Percentiles rank a stretch among this genome's conserved stretches.
Evolutionary conservation across 495 filamentous ascomycete genomes (phyloP).

Genomic region (Penicillium cinerascens): DNA sequence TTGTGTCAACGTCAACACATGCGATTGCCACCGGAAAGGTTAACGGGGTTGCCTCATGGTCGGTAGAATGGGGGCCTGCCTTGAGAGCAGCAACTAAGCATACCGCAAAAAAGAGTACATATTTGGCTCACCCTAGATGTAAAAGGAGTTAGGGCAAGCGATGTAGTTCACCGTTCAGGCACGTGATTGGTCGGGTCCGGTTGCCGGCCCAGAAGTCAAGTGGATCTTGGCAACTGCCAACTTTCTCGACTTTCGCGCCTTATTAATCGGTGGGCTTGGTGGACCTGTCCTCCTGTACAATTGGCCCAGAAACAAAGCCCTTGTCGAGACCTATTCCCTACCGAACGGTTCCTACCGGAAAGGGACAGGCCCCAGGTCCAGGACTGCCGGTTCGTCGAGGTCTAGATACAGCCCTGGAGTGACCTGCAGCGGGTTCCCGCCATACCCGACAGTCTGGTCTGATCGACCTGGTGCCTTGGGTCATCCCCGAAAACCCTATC

Average conservation of each 20-base stretch:
- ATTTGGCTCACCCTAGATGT: no score
- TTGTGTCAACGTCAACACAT: not conserved
- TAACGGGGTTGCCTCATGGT: no score
- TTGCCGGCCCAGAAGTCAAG: not conserved
- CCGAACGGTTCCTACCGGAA: not conserved
- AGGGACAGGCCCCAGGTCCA: no score
- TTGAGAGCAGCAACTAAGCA: no score
- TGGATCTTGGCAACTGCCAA: not conserved
- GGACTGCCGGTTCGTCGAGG: slow-evolving; percentile 1
- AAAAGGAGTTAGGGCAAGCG: not conserved
- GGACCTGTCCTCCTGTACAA: no score
- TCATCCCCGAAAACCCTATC: slow-evolving; percentile 2
- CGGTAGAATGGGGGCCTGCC: no score
- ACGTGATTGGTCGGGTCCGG: not conserved
- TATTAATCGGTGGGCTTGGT: no score
- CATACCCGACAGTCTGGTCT: slow-evolving; percentile 21
- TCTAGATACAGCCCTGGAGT: slow-evolving; percentile 10
- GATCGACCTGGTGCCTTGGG: slow-evolving; percentile 21
- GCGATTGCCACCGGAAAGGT: no score
- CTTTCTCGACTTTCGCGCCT: not conserved
- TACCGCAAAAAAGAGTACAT: no score
- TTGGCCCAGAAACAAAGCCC: not conserved
- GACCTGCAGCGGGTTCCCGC: slow-evolving; percentile 17
- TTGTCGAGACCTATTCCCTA: no score
- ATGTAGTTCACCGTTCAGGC: not conserved